phyloP scores from a whole-genome alignment of 257 asterid species.

The Nicotiana knightiana region DNA sequence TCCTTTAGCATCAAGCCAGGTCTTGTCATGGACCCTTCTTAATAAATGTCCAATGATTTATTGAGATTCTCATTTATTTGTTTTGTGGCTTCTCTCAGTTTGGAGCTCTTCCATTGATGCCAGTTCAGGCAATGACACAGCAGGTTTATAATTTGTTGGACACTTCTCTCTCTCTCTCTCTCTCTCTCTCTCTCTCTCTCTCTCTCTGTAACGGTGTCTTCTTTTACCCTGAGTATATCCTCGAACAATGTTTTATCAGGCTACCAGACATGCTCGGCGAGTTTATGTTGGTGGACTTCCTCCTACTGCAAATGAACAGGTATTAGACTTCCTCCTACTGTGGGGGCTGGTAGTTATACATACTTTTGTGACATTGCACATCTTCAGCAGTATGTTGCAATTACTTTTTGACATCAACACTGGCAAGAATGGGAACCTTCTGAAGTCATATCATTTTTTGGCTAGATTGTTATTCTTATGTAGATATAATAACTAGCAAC shows the following conservation, averaged over 20 bases:
- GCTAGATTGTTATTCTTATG: neutral
- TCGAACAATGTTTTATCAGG: conserved; percentile 45
- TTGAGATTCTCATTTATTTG: conserved; percentile 8
- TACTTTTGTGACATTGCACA: neutral
- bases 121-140: conserved; percentile 97
- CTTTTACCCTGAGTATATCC: neutral
- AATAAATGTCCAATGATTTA: neutral
- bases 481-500: neutral
- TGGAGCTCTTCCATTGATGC: conserved; percentile 68
- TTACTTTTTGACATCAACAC: neutral
- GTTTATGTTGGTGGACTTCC: conserved; percentile 98
- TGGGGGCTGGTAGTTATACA: neutral
- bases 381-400: no score
- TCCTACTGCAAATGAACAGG: conserved; percentile 95
- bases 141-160: conserved; percentile 46
- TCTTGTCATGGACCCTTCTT: conserved; percentile 6
- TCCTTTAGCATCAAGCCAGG: conserved; percentile 78
- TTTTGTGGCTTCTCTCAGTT: conserved; percentile 40
- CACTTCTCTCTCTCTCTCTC: neutral
- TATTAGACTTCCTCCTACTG: conserved; percentile 10
- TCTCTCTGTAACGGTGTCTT: neutral
- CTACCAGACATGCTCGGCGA: conserved; percentile 94
- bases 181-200: neutral
- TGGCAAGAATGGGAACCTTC: neutral
- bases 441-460: neutral